These are phyloP conservation scores for Polyporus tsugae DNA, from an alignment of 1,284 basidiomycete species.

Conservation along the genomic window DNA sequence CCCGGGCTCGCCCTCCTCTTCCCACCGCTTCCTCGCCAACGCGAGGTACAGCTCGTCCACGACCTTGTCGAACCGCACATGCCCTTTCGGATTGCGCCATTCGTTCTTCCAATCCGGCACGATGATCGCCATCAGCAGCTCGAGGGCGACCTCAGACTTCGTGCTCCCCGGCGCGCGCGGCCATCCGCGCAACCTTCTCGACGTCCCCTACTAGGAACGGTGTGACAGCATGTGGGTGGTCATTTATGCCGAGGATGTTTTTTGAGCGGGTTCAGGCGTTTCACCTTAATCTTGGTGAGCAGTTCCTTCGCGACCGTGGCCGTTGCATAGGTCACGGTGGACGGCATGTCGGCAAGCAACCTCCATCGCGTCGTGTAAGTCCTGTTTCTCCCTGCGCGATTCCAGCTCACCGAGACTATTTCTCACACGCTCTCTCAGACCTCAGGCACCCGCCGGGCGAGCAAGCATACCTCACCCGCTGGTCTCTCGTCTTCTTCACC, in stretches of 20 bases:
- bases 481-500: constrained; percentile 36
- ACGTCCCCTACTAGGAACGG: no score
- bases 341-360: constrained; percentile 24
- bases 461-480: constrained; percentile 41
- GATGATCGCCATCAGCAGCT: no score
- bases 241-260: not conserved
- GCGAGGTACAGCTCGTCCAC: no score
- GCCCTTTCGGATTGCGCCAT: no score
- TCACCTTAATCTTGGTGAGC: not conserved
- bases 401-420: not conserved
- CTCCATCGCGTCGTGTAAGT: constrained; percentile 46
- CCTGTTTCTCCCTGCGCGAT: not conserved
- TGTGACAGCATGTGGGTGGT: not conserved
- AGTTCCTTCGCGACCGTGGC: not conserved
- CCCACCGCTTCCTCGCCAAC: no score
- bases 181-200: no score
- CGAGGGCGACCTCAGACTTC: no score
- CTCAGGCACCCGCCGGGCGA: constrained; percentile 38
- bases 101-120: no score
- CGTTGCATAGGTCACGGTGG: not conserved
- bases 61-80: no score
- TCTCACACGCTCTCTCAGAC: not conserved
- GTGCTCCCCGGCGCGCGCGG: no score
- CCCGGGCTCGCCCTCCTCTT: no score
- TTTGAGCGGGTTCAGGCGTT: not conserved